Base-by-base conservation (phyloP, 1,284 basidiomycete genomes). In the Malassezia furfur region DNA sequence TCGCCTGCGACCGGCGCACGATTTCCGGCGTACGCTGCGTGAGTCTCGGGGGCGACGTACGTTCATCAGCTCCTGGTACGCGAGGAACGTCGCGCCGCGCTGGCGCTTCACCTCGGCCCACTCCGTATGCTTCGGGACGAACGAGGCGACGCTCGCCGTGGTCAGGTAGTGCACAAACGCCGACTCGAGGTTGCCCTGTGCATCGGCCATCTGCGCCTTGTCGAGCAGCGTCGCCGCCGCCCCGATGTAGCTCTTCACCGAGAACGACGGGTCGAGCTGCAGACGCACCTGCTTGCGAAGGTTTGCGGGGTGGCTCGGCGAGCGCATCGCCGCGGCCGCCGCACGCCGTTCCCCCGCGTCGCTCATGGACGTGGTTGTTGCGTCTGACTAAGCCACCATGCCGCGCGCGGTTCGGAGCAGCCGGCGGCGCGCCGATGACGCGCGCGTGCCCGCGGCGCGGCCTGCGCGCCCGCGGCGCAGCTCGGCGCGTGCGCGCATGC, bases 111-210 rank as follows among this genome's bases (percentile, higher is more conserved):
- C 60, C 41, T 46, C 59, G 1, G 62, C 60, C 68, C 67, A 71
- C n/a, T 71, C 70, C 43, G 66, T 58, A 49, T 71, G 70, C 54
- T 70, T 72, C 15, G 68, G 61, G 50, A 72, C 70, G 48, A 67
- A 69, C 8, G 68, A 62, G 3, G 67, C 67, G 38, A 72, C 68
- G 32, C 61, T 63, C 39, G 71, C 71, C 0, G 68, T 64, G 53
- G 71, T 74, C 52, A 73, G 62, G 45, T 74, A 74, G 62, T 73
- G 72, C 59, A 74, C 68, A 48, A 74, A 74, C 30, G 72, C 72
- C 17, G 65, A 57, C 47, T 73, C 72, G 35, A 73, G 54, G 48
- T 69, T 61, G n/a, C 62, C 68, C 52, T 68, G 66, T 17, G 60
- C 62, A 36, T 74, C 69, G n/a, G 63, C 65, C 12, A 64, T 63